Evolutionary conservation across 192 early-diverging fungal genomes (phyloP).

Genomic region (Pilobolus umbonatus): DNA sequence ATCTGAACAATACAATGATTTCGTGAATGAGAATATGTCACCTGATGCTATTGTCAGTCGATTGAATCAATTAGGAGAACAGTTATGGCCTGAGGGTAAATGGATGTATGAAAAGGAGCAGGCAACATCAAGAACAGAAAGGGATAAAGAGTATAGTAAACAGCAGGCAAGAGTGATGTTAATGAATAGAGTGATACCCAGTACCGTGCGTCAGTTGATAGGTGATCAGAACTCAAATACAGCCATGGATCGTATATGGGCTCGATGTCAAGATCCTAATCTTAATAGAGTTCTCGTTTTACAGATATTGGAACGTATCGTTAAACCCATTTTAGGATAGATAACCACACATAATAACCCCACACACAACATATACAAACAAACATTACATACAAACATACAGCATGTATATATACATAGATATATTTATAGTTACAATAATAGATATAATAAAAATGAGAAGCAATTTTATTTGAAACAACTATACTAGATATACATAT

Average conservation of each 20-base stretch:
- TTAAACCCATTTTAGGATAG: constrained; percentile 28
- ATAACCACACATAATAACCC: no score
- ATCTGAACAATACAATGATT: constrained; percentile 26
- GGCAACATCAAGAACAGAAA: neutral
- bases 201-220: constrained; percentile 26
- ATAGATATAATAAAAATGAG: no score
- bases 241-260: constrained; percentile 34
- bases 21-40: constrained; percentile 19
- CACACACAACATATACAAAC: no score
- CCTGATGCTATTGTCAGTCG: constrained; percentile 16
- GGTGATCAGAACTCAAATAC: constrained; percentile 31
- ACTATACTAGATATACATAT: no score
- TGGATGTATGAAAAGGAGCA: constrained; percentile 1
- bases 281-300: constrained; percentile 32
- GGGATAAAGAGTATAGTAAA: constrained; percentile 25
- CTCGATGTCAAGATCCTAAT: constrained; percentile 18
- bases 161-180: constrained; percentile 16
- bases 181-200: constrained; percentile 19
- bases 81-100: constrained; percentile 28
- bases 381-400: no score
- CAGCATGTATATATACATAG: no score
- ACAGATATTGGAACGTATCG: constrained; percentile 27
- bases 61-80: constrained; percentile 12
- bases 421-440: no score
- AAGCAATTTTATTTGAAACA: no score